A percentile compares a stretch with the other conserved stretches of the same genome.
Evolutionary conservation across 139 green algal genomes (phyloP).

Genomic region (Helicosporidium sp.): DNA sequence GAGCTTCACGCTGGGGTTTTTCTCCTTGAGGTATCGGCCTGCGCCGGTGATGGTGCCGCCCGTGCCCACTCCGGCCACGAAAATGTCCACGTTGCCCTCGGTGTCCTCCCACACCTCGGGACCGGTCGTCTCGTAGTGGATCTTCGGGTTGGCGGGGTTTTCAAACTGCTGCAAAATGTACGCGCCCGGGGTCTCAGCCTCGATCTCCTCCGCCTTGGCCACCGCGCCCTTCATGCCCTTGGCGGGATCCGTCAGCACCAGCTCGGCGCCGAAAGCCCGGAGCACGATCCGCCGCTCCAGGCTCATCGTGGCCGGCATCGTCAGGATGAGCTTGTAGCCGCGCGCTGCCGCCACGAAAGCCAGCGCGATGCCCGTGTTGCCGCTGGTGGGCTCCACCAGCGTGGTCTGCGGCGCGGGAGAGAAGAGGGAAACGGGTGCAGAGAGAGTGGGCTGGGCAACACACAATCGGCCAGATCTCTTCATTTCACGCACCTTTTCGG

Average conservation of each 20-base stretch:
- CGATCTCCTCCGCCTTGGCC: slow-evolving; percentile 78
- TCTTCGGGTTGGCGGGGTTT: slow-evolving; percentile 63
- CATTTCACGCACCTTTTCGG: slow-evolving; percentile 41
- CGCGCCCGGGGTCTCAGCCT: slow-evolving; percentile 28
- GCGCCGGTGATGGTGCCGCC: slow-evolving; percentile 76
- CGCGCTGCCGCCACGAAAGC: slow-evolving; percentile 77
- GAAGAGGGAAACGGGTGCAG: neutral
- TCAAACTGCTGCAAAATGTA: slow-evolving; percentile 54
- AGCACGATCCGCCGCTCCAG: slow-evolving; percentile 84
- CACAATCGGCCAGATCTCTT: too few species aligned
- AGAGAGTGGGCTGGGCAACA: too few species aligned
- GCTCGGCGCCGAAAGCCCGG: slow-evolving; percentile 52
- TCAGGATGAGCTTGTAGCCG: slow-evolving; percentile 93
- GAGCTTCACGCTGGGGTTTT: slow-evolving; percentile 46
- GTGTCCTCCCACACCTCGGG: slow-evolving; percentile 84
- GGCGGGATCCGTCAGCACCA: slow-evolving; percentile 22
- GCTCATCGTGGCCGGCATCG: slow-evolving; percentile 96
- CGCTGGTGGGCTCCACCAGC: slow-evolving; percentile 73
- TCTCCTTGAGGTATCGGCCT: slow-evolving; percentile 50
- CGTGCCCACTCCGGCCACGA: slow-evolving; percentile 58
- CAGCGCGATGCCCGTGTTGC: slow-evolving; percentile 92
- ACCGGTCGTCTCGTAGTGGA: slow-evolving; percentile 85
- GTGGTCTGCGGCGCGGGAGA: slow-evolving; percentile 20
- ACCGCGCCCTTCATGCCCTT: slow-evolving; percentile 56
- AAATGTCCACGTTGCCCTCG: slow-evolving; percentile 48